phyloP scores from a whole-genome alignment of 1,139 yeast genomes.

The Pichia sp. region DNA sequence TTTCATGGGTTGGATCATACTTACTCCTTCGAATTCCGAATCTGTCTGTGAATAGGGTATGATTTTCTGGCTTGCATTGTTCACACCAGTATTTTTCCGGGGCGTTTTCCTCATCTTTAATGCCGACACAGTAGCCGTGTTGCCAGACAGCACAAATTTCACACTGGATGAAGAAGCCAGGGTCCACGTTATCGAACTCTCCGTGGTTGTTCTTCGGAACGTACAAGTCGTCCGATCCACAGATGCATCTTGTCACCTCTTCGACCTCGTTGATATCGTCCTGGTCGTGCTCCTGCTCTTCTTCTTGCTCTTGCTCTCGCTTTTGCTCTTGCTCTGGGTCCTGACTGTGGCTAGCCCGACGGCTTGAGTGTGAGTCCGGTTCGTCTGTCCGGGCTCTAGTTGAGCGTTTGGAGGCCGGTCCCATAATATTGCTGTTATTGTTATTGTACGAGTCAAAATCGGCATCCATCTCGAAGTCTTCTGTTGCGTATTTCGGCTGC shows the following conservation, averaged over 20 bases:
- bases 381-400: slow-evolving; percentile 5
- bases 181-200: slow-evolving; percentile 60
- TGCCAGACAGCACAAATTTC: slow-evolving; percentile 95
- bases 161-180: slow-evolving; percentile 82
- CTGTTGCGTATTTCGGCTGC: slow-evolving; percentile 18
- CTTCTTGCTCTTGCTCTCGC: no score
- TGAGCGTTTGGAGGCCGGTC: slow-evolving; percentile 8
- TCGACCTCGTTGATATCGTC: slow-evolving; percentile 40
- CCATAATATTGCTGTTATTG: background rate
- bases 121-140: slow-evolving; percentile 93
- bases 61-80: slow-evolving; percentile 77
- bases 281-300: slow-evolving; percentile 31
- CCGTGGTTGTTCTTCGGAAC: slow-evolving; percentile 45
- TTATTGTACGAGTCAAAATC: slow-evolving; percentile 11
- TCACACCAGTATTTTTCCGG: slow-evolving; percentile 97
- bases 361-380: background rate
- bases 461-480: slow-evolving; percentile 14
- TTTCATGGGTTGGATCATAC: slow-evolving; percentile 39
- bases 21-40: slow-evolving; percentile 37
- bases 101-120: slow-evolving; percentile 63
- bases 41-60: slow-evolving; percentile 41
- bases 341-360: slow-evolving; percentile 4
- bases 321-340: slow-evolving; percentile 37
- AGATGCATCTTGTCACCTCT: slow-evolving; percentile 85
- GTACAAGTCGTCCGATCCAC: slow-evolving; percentile 71